Evolutionary conservation across 2,329 filamentous ascomycete species (phyloP).

Genomic region (Talaromyces sp.): DNA sequence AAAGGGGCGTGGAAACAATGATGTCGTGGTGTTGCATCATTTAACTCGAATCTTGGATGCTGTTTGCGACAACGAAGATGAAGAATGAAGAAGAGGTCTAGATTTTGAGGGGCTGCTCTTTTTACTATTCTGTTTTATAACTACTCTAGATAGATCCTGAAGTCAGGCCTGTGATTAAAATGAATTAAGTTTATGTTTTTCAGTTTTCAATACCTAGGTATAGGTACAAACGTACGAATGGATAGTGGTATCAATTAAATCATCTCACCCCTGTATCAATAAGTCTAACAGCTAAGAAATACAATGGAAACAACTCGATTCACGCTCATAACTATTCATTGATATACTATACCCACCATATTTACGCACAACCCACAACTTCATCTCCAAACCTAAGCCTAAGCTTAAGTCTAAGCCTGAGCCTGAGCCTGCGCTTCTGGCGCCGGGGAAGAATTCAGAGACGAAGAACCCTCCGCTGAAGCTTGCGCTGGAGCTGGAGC

Average conservation of each 20-base stretch:
- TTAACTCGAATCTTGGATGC: slow-evolving; percentile 62
- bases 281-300: background rate
- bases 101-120: background rate
- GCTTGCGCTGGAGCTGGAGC: background rate
- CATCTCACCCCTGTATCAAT: background rate
- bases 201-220: too few species aligned
- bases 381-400: background rate
- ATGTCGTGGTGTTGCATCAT: slow-evolving; percentile 45
- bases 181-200: background rate
- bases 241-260: background rate
- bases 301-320: background rate
- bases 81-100: slow-evolving; percentile 21
- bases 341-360: background rate
- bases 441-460: slow-evolving; percentile 22
- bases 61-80: slow-evolving; percentile 48
- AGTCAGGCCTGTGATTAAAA: background rate
- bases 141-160: background rate
- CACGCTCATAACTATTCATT: slow-evolving; percentile 7
- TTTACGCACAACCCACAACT: slow-evolving; percentile 33
- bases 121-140: background rate
- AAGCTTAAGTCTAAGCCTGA: slow-evolving; percentile 24
- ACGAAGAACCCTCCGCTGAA: background rate
- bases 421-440: slow-evolving; percentile 37
- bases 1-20: slow-evolving; percentile 39
- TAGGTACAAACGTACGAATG: too few species aligned